Percentiles rank a stretch among this genome's conserved stretches.
Evolutionary conservation across 495 filamentous ascomycete genomes (phyloP).

Genomic region (Talaromyces adpressus): DNA sequence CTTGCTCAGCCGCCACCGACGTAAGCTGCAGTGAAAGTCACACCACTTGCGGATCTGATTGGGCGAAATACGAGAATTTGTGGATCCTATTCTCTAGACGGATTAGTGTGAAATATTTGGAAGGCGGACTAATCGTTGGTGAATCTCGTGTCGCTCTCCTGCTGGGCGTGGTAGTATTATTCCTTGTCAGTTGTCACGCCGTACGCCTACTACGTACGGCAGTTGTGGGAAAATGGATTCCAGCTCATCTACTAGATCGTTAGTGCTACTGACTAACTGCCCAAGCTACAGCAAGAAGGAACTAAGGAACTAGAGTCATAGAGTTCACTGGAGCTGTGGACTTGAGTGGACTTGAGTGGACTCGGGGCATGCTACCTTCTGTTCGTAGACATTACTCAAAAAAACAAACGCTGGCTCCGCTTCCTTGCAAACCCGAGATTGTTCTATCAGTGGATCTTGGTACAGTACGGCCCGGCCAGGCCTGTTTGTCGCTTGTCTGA

Average conservation of each 20-base stretch:
- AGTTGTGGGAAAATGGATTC: neutral
- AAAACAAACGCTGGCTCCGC: neutral
- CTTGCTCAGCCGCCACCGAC: neutral
- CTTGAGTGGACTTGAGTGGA: neutral
- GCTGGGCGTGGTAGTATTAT: neutral
- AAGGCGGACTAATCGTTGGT: neutral
- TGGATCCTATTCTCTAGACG: neutral
- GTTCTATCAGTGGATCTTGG: neutral
- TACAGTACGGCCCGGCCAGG: neutral
- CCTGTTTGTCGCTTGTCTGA: neutral
- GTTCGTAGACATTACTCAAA: conserved; percentile 1
- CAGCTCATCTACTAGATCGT: neutral
- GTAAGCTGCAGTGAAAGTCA: neutral
- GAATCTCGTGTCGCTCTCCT: neutral
- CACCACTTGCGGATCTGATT: neutral
- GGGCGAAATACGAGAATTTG: neutral
- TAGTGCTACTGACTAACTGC: neutral
- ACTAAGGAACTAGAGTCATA: neutral
- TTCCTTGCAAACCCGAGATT: neutral
- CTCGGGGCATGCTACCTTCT: neutral
- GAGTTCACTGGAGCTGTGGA: neutral
- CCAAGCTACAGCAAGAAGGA: neutral
- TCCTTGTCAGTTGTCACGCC: neutral
- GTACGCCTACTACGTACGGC: neutral
- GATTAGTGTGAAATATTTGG: neutral